Base-by-base conservation (phyloP, 192 early-diverging fungal genomes). In the Dissophora ornata region DNA sequence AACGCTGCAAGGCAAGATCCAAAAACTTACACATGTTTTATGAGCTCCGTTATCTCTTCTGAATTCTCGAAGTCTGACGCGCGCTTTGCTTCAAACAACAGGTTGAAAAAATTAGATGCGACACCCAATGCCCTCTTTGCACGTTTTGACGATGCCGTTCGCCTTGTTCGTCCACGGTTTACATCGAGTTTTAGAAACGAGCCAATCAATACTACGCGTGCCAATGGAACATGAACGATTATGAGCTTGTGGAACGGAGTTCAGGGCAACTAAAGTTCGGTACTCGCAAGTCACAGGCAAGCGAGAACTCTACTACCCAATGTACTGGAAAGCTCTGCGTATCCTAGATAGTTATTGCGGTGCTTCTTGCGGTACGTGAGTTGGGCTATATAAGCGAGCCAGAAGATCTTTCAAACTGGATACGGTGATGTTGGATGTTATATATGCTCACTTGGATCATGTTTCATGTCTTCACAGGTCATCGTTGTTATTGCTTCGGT, bases 181-280 rank as follows among this genome's bases (percentile, higher is more conserved):
- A 80, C 47, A 57, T 90, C 47, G 83, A 88, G 45, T 88, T 82
- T 42, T 90, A 88, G 89, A 84, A 84, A 30, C 84, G 88, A 22
- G 60, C 79, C 36, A 81, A 80, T 21, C 69, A 69, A 22, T 53
- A 50, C 58, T 62, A 86, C 57, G 66, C 69, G 3, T 86, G 55
- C 41, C 52, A 58, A 0, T 90, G 89, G 89, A 83, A 88, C 51
- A 79, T 86, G 46, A 46, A 36, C 5, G 78, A 84, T 24, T 78
- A 82, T 49, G 63, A 86, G 46, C 63, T 60, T 5, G 62, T 74
- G 15, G 86, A 88, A 82, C 89, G 1, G 79, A 91, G 42, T 91
- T 84, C 80, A 60, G 79, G 34, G 69, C 69, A 6, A 86, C 85
- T 6, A 57, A 30, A 3, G 40, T 80, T 3, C 58, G 84, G 2